Conservation (phyloP, 1,139 yeast species). For the Blastobotrys serpentis region DNA sequence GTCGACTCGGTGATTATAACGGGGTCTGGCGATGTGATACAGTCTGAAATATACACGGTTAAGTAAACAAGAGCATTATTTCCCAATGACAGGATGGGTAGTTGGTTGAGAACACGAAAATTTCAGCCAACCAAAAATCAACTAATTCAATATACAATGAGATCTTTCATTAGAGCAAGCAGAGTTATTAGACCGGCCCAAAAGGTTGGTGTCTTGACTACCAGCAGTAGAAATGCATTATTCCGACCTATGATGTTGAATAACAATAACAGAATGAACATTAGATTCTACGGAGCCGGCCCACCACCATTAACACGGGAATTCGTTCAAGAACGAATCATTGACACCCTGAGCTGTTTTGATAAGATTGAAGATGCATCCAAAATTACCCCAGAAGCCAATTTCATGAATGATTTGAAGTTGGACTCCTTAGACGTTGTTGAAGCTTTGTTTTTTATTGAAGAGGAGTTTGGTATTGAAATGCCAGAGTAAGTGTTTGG, state of each 20-base stretch:
- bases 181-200: slow-evolving; percentile 5
- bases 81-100: slow-evolving; percentile 3
- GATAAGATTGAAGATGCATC: slow-evolving; percentile 68
- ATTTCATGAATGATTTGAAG: slow-evolving; percentile 73
- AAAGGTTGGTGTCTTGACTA: neutral
- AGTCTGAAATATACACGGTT: neutral
- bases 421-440: slow-evolving; percentile 86
- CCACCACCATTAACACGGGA: slow-evolving; percentile 40
- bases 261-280: slow-evolving; percentile 7
- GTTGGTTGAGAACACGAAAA: neutral
- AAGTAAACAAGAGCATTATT: neutral
- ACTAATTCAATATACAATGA: slow-evolving; percentile 12
- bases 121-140: slow-evolving; percentile 16
- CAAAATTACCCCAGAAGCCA: slow-evolving; percentile 49
- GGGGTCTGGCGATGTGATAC: too few relatives aligned
- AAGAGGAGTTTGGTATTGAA: slow-evolving; percentile 62
- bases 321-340: slow-evolving; percentile 64
- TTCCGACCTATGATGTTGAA: slow-evolving; percentile 5
- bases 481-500: slow-evolving; percentile 65
- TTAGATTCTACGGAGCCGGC: slow-evolving; percentile 36
- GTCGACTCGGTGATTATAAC: too few relatives aligned
- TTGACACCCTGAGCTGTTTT: slow-evolving; percentile 75
- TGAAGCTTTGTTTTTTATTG: slow-evolving; percentile 86
- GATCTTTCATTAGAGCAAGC: slow-evolving; percentile 7
- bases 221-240: neutral